Evolutionary conservation across 306 rosid genomes (phyloP).

Genomic region (Lotus japonicus): DNA sequence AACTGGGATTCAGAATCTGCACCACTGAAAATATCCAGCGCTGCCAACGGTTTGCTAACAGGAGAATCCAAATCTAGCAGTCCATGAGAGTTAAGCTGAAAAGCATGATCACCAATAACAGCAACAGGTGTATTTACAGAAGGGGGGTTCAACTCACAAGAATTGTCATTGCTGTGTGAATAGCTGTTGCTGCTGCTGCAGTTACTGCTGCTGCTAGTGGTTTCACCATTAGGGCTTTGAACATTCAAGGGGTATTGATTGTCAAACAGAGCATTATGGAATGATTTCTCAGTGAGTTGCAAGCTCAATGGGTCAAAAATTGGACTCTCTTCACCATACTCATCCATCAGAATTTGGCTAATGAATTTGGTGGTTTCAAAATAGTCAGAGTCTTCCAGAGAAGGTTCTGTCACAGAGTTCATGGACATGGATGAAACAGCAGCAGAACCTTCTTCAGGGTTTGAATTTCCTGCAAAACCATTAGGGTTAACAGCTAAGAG

Average conservation of each 20-base stretch:
- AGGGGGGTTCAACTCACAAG: too few species aligned
- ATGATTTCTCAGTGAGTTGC: constrained; percentile 53
- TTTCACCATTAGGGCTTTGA: background rate
- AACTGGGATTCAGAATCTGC: constrained; percentile 57
- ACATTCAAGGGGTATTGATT: constrained; percentile 34
- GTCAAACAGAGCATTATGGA: constrained; percentile 45
- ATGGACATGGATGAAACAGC: background rate
- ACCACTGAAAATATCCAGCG: constrained; percentile 49
- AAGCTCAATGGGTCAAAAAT: constrained; percentile 47
- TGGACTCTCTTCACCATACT: constrained; percentile 46
- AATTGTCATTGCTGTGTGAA: too few species aligned
- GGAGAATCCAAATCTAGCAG: constrained; percentile 21
- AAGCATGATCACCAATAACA: too few species aligned
- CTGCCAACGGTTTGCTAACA: constrained; percentile 37
- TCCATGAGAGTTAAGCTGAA: too few species aligned
- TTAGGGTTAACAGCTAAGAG: background rate
- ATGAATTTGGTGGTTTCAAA: constrained; percentile 34
- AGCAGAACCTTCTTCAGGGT: background rate
- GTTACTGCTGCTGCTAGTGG: background rate
- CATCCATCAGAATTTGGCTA: constrained; percentile 66
- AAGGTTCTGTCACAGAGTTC: constrained; percentile 9
- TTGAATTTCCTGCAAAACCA: background rate
- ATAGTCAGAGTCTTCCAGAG: constrained; percentile 32
- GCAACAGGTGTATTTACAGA: too few species aligned
- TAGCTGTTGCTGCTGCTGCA: too few species aligned